Evolutionary conservation across 768 basidiomycete genomes (phyloP).

Genomic region (Boletus coccyginus): DNA sequence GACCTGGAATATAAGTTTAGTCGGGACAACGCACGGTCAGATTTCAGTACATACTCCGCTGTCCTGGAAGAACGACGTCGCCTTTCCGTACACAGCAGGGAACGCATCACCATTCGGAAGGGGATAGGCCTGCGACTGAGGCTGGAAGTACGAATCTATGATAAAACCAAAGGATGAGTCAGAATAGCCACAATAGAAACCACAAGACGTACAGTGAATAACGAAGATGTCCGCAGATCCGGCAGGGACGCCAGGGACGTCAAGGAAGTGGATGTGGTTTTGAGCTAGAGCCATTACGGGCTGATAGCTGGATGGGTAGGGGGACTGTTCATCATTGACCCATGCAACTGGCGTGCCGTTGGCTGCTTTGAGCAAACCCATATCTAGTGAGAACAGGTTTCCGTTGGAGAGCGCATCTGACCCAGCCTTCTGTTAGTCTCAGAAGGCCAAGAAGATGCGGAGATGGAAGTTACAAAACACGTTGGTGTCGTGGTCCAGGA

Average conservation of each 20-base stretch:
- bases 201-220: conserved; percentile 70
- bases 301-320: conserved; percentile 57
- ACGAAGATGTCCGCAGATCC: conserved; percentile 80
- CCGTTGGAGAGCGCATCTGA: conserved; percentile 67
- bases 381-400: conserved; percentile 67
- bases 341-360: conserved; percentile 58
- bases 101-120: conserved; percentile 45
- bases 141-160: conserved; percentile 78
- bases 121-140: conserved; percentile 58
- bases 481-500: conserved; percentile 95
- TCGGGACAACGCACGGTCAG: neutral
- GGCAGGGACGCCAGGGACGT: conserved; percentile 62
- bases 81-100: conserved; percentile 67
- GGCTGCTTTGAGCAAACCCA: conserved; percentile 62
- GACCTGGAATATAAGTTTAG: conserved; percentile 36
- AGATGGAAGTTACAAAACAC: conserved; percentile 58
- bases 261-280: conserved; percentile 84
- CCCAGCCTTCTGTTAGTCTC: conserved; percentile 5
- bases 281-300: conserved; percentile 81
- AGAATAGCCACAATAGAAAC: neutral
- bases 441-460: neutral
- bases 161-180: neutral
- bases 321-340: conserved; percentile 55
- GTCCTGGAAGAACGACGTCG: conserved; percentile 65
- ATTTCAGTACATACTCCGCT: conserved; percentile 40